Evolutionary conservation across 2,329 filamentous ascomycete genomes (phyloP), one percentile per base, ranked within the genome.

Genomic region (Trichoderma citrinoviride): DNA sequence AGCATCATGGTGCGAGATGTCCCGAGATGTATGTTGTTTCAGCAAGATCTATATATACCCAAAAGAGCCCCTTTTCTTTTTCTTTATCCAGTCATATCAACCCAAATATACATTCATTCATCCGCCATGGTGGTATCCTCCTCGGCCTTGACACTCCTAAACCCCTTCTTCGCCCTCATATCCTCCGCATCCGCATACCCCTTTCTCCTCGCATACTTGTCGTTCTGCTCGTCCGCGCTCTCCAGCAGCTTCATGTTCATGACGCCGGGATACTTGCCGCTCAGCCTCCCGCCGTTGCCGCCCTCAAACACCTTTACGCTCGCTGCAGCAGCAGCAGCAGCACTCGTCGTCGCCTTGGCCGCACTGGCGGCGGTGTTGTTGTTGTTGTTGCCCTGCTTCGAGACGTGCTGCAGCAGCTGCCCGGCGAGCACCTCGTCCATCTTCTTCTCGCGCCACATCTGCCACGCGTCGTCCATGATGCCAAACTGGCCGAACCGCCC

Each of bases 391-490:
- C 78, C 78, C 69, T 82, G 81, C 1, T 68, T 71, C 27, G 82
- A 77, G 7, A 86, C 78, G 50, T 89, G 77, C 71, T 91, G 86
- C 66, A 98, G 80, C 57, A 99, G 79, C 70, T 87, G 85, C 66
- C 85, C 88, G 0, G 92, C 87, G 64, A 99, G 81, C 60, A 96
- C 80, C 81, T 98, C 95, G 72, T 98, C 93, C 70, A 98, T 91
- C 81, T 97, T 97, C 61, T 85, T 83, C 73, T 88, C 86, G 66
- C 91, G 86, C 94, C 95, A 99, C 23, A 87, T 79, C 67, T 84
- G 82, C 95, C 95, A 99, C 54, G 96, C 75, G 65, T 88, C 85
- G 69, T 92, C 89, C 68, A 93, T 83, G 41, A 94, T 80, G 29
- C 89, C 87, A 68, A 83, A 81, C 58, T 83, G 75, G 1, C 89